These are phyloP conservation scores for Pseudoscleropodium purum DNA, from an alignment of 225 moss, liverwort and hornwort genomes.

Conservation along the genomic window DNA sequence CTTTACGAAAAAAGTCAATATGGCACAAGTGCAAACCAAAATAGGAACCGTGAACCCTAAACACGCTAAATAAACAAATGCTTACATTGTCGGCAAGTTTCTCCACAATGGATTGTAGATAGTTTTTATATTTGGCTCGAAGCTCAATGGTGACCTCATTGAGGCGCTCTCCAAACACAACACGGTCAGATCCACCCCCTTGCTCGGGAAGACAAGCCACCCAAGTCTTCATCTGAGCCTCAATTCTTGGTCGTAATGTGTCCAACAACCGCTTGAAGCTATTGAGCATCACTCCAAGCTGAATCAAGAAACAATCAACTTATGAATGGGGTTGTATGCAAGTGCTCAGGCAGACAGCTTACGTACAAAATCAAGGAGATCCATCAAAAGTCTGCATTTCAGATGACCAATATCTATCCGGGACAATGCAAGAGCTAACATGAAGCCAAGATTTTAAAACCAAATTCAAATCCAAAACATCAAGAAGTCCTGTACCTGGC, in stretches of 20 bases:
- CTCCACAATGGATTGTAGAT: conserved; percentile 91
- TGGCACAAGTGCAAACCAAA: neutral
- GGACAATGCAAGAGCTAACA: neutral
- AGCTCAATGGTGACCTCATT: conserved; percentile 97
- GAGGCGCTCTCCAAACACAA: conserved; percentile 76
- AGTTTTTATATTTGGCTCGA: conserved; percentile 90
- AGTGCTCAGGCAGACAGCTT: neutral
- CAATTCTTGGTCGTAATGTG: conserved; percentile 76
- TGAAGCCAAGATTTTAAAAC: neutral
- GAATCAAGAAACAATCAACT: neutral
- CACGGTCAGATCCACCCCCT: conserved; percentile 47
- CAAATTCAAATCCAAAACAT: neutral
- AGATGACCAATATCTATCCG: neutral
- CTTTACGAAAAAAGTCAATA: neutral
- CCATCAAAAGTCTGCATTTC: neutral
- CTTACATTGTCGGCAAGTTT: conserved; percentile 93
- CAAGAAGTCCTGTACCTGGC: conserved; percentile 40
- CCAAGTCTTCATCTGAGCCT: conserved; percentile 95
- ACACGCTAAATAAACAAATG: neutral
- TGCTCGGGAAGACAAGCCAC: conserved; percentile 80
- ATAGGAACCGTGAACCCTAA: neutral
- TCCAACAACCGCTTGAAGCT: conserved; percentile 88
- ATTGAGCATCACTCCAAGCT: conserved; percentile 97
- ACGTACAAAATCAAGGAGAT: neutral
- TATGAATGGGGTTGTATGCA: neutral